Base-by-base conservation (phyloP, 73 alveolate genomes). In the Paramecium bursaria region DNA sequence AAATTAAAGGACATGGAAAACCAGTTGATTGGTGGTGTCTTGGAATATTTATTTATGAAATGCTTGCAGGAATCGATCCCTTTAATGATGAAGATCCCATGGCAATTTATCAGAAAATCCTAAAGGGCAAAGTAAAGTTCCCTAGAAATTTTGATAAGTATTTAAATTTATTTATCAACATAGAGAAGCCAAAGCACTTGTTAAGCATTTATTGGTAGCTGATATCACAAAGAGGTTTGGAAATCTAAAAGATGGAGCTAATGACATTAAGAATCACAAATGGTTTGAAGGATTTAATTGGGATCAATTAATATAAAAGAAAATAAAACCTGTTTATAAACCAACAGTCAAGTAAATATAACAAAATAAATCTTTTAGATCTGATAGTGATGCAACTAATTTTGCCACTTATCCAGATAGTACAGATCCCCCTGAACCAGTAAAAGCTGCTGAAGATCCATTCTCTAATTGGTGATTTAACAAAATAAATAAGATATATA, bases 21-120 rank as follows among this genome's bases (percentile, higher is more conserved):
- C 99, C 99, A 26, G 99, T 94, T 27, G 99, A 98, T 92, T 98
- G 99, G 99, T 96, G 98, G 98, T 75, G 97, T 48, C 85, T 96
- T 26, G 99, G 99, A 35, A 91, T 96, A 23, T 86, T 96, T 67
- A 85, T 94, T 29, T 96, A 92, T 88, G 98, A 96, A 90, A 93
- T 96, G 96, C 73, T 96, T 15, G 98, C 97, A 22, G 99, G 92
- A 25, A 53, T 92, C 48, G 95, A 86, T 80, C 99, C 99, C 13
- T 96, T 96, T 86, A 88, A 86, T 91, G 98, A 94, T 75, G 97
- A 93, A 46, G 98, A 95, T 85, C 98, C 98, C 13, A 92, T 92
- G 94, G 91, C 94, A 26, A 92, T 94, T 9, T 96, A 92, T 87
- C 89, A 92, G 87, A 92, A 90, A 87, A 95, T 95, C 29, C 90